These are phyloP conservation scores for Balakata baccata DNA, from an alignment of 345 rosid genomes.

Conservation along the genomic window DNA sequence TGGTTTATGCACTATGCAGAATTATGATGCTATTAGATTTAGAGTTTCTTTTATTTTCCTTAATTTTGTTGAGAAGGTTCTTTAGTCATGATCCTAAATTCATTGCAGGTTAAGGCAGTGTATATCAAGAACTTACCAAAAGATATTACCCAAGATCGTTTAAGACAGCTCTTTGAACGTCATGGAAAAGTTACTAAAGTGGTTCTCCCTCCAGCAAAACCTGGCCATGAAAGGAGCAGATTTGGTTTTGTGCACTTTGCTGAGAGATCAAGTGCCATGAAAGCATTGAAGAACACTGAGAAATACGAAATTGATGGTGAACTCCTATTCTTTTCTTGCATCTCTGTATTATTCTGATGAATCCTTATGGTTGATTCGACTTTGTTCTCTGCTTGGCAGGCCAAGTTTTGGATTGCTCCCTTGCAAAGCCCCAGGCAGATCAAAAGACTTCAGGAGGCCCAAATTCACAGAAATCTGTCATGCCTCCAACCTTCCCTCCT, in stretches of 20 bases:
- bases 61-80: background rate
- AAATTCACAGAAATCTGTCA: constrained; percentile 24
- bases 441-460: constrained; percentile 28
- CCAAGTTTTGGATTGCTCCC: constrained; percentile 36
- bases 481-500: constrained; percentile 22
- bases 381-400: constrained; percentile 14
- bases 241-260: constrained; percentile 37
- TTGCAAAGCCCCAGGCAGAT: constrained; percentile 38
- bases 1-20: background rate
- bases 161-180: constrained; percentile 30
- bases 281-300: constrained; percentile 38
- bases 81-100: constrained; percentile 7
- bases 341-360: background rate
- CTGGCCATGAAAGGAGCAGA: constrained; percentile 37
- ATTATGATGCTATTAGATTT: background rate
- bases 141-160: constrained; percentile 30
- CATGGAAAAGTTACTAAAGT: constrained; percentile 32
- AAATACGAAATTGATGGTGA: constrained; percentile 36
- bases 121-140: constrained; percentile 33
- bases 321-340: background rate
- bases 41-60: background rate
- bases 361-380: background rate
- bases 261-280: constrained; percentile 37
- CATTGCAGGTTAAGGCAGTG: constrained; percentile 35
- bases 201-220: constrained; percentile 38